Percentiles rank a stretch among this genome's conserved stretches.
phyloP scores from a whole-genome alignment of 2,329 filamentous ascomycete species.

The Paradendryphiella salina region DNA sequence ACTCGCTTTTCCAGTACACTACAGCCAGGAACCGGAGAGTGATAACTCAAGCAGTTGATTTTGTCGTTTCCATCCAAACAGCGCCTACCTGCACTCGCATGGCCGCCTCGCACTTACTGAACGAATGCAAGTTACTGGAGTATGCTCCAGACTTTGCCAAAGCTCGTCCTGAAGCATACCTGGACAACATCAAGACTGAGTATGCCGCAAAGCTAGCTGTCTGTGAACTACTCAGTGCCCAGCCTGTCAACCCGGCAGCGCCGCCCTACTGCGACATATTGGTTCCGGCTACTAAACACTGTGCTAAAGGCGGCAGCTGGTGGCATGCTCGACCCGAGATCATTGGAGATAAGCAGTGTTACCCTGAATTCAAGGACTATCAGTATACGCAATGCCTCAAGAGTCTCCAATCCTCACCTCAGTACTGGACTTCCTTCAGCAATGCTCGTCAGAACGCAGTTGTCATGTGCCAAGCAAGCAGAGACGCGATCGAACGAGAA shows the following conservation, averaged over 20 bases:
- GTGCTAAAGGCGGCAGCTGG: constrained; percentile 28
- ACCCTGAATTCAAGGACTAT: constrained; percentile 36
- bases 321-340: constrained; percentile 22
- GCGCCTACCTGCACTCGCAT: constrained; percentile 55
- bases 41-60: constrained; percentile 31
- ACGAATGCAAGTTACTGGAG: constrained; percentile 58
- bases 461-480: constrained; percentile 64
- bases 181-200: constrained; percentile 55
- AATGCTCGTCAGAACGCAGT: constrained; percentile 64
- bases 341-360: constrained; percentile 36
- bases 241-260: constrained; percentile 47
- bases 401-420: constrained; percentile 57
- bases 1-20: constrained; percentile 27
- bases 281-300: constrained; percentile 46
- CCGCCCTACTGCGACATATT: constrained; percentile 58
- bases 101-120: constrained; percentile 56
- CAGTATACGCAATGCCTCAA: constrained; percentile 57
- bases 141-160: constrained; percentile 33
- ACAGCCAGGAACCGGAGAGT: constrained; percentile 29
- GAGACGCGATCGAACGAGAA: constrained; percentile 62
- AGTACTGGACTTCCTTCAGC: constrained; percentile 67
- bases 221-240: constrained; percentile 62
- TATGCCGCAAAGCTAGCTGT: constrained; percentile 66
- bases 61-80: constrained; percentile 29
- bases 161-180: constrained; percentile 30